A percentile compares a stretch with the other conserved stretches of the same genome.
Evolutionary conservation across 2,329 filamentous ascomycete species (phyloP).

Genomic region (Trichothecium sympodiale): DNA sequence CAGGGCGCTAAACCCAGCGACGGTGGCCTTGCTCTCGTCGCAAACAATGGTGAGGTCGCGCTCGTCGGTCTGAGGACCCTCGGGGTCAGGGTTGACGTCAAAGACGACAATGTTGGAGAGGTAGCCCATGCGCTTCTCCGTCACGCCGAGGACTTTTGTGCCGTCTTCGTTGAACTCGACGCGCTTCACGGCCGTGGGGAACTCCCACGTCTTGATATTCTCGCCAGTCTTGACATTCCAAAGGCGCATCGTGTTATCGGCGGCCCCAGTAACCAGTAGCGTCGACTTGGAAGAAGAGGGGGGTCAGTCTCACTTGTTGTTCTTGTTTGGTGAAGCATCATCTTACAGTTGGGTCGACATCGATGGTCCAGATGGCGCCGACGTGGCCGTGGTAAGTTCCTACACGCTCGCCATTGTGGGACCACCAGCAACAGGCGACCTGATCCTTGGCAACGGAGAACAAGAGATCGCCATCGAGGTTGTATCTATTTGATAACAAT

Average conservation of each 20-base stretch:
- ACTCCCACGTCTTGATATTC: slow-evolving; percentile 95
- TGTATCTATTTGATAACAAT: slow-evolving; percentile 49
- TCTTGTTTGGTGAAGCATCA: too few relatives aligned
- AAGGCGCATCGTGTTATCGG: slow-evolving; percentile 94
- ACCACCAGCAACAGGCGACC: slow-evolving; percentile 92
- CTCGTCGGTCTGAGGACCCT: slow-evolving; percentile 77
- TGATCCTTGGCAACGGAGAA: slow-evolving; percentile 96
- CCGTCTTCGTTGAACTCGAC: slow-evolving; percentile 97
- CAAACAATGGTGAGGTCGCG: slow-evolving; percentile 79
- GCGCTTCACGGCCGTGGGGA: slow-evolving; percentile 91
- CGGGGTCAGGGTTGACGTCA: slow-evolving; percentile 74
- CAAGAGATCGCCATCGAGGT: slow-evolving; percentile 89
- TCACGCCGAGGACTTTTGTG: slow-evolving; percentile 80
- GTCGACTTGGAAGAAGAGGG: too few relatives aligned
- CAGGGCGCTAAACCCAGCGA: slow-evolving; percentile 92
- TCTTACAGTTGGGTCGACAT: slow-evolving; percentile 81
- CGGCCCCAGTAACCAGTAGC: slow-evolving; percentile 87
- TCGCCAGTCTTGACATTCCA: slow-evolving; percentile 94
- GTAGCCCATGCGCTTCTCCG: slow-evolving; percentile 97
- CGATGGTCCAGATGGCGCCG: slow-evolving; percentile 97
- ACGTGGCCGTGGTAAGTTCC: slow-evolving; percentile 96
- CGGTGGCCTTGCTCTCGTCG: slow-evolving; percentile 92
- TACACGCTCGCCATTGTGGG: slow-evolving; percentile 94
- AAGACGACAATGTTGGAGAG: slow-evolving; percentile 88
- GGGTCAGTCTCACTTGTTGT: too few relatives aligned